Evolutionary conservation across 2,329 filamentous ascomycete species (phyloP).

Genomic region (Incumbomyces lentus): DNA sequence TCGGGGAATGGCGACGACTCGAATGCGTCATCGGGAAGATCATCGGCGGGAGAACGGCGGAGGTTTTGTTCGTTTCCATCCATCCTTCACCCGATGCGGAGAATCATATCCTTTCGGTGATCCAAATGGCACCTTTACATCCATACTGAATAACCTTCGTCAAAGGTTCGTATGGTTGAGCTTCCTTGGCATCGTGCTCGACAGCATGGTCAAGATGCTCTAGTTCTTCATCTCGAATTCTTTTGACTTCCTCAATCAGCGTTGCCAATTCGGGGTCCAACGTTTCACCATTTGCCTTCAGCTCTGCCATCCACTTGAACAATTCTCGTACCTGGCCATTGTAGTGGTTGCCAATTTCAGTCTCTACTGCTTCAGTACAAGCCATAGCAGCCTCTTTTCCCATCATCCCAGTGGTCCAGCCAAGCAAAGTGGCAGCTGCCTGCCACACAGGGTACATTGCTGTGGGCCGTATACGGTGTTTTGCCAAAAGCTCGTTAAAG

Average conservation of each 20-base stretch:
- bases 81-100: not conserved
- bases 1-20: no score
- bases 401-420: constrained; percentile 81
- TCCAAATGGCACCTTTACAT: constrained; percentile 85
- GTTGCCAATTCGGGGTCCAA: constrained; percentile 66
- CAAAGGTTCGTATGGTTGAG: constrained; percentile 77
- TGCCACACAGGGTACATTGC: constrained; percentile 88
- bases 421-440: constrained; percentile 65
- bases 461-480: constrained; percentile 83
- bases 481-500: constrained; percentile 73
- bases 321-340: constrained; percentile 79
- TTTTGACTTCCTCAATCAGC: constrained; percentile 62
- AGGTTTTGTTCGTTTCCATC: no score
- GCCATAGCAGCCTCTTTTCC: constrained; percentile 95
- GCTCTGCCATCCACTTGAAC: constrained; percentile 67
- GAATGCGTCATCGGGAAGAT: no score
- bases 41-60: no score
- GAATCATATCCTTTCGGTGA: constrained; percentile 45
- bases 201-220: constrained; percentile 95
- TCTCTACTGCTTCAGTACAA: constrained; percentile 96
- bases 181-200: constrained; percentile 82
- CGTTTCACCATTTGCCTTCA: constrained; percentile 67
- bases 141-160: constrained; percentile 82
- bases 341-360: constrained; percentile 93
- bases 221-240: constrained; percentile 88